phyloP scores from a whole-genome alignment of 768 basidiomycete genomes.

The Vararia minispora region DNA sequence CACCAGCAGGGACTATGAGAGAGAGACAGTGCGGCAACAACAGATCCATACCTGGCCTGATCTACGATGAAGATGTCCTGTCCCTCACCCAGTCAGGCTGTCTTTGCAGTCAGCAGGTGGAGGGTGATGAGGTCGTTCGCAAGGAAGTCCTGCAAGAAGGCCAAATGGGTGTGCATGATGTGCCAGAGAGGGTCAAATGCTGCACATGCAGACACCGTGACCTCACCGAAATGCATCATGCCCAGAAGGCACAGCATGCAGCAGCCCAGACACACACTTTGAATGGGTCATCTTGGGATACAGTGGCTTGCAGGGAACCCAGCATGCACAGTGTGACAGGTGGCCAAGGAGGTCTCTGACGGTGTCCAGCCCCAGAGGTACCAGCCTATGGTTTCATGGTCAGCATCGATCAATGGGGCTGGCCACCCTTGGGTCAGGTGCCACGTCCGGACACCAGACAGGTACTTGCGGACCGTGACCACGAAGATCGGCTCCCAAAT shows the following conservation, averaged over 20 bases:
- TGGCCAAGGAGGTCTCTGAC: conserved; percentile 18
- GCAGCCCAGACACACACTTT: conserved; percentile 31
- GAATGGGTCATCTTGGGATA: conserved; percentile 22
- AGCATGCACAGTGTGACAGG: conserved; percentile 26
- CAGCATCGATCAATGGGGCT: conserved; percentile 16
- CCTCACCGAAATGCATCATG: conserved; percentile 28
- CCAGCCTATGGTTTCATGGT: conserved; percentile 17
- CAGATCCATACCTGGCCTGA: conserved; percentile 18
- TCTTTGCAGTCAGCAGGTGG: conserved; percentile 26
- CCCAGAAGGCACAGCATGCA: conserved; percentile 27
- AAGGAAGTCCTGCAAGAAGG: conserved; percentile 17
- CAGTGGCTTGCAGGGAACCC: conserved; percentile 8
- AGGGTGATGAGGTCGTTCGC: conserved; percentile 20
- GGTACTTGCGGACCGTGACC: conserved; percentile 20
- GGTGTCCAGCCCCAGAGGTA: conserved; percentile 18
- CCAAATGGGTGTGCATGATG: conserved; percentile 16
- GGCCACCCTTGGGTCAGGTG: conserved; percentile 29
- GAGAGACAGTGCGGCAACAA: conserved; percentile 21
- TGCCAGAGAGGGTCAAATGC: conserved; percentile 17
- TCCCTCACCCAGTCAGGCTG: conserved; percentile 21
- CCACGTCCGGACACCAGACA: conserved; percentile 26
- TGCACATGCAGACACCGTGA: conserved; percentile 16
- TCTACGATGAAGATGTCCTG: conserved; percentile 21
- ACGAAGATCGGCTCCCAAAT: conserved; percentile 25
- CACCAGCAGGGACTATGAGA: conserved; percentile 17